A percentile compares a stretch with the other conserved stretches of the same genome.
phyloP scores from a whole-genome alignment of 139 green algal species.

The Pleodorina starrii region DNA sequence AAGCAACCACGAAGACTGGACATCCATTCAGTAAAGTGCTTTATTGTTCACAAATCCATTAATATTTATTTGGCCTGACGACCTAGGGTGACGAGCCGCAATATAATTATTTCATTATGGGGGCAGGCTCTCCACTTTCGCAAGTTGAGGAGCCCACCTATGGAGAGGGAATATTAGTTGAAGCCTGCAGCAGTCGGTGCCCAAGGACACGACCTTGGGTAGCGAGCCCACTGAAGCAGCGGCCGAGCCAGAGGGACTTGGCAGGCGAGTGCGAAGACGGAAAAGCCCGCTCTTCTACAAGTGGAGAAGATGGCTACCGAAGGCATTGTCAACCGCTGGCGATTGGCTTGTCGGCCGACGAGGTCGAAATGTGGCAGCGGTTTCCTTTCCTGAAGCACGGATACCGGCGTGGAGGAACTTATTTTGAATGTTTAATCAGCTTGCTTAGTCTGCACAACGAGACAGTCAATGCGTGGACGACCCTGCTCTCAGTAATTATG shows the following conservation, averaged over 20 bases:
- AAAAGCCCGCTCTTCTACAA: neutral
- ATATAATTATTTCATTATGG: too few relatives aligned
- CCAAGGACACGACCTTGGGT: neutral
- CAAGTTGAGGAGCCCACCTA: too few relatives aligned
- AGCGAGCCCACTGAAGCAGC: neutral
- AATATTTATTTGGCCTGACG: too few relatives aligned
- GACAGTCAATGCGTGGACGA: constrained; percentile 47
- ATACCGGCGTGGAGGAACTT: constrained; percentile 15
- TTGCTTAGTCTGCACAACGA: constrained; percentile 45
- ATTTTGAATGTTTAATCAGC: constrained; percentile 18
- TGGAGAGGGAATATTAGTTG: neutral
- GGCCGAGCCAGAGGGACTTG: neutral
- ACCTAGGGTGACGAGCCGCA: too few relatives aligned
- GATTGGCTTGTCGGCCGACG: neutral
- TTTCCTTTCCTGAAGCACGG: constrained; percentile 37
- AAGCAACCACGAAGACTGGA: too few relatives aligned
- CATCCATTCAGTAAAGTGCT: too few relatives aligned
- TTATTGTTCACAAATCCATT: too few relatives aligned
- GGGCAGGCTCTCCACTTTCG: too few relatives aligned
- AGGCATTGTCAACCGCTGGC: neutral
- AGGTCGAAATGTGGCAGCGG: constrained; percentile 50
- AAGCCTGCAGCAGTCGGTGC: neutral
- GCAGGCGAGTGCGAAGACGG: neutral
- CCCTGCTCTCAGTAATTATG: constrained; percentile 3
- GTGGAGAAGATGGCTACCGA: neutral